A percentile compares a stretch with the other conserved stretches of the same genome.
Evolutionary conservation across 1,284 basidiomycete genomes (phyloP).

Genomic region (Anthracocystis walkeri): DNA sequence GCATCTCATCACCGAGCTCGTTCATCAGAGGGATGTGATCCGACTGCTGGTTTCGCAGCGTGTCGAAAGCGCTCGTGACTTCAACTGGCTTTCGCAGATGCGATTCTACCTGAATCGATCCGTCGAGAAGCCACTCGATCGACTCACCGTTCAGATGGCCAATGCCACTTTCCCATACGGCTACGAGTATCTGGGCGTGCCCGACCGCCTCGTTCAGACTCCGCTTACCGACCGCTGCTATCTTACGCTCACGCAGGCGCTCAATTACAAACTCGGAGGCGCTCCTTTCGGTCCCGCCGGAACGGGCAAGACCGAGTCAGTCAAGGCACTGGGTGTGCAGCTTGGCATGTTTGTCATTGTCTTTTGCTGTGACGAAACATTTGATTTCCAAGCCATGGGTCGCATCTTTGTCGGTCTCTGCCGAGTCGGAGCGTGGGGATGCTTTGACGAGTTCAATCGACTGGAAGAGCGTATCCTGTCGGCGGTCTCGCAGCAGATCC

Average conservation of each 20-base stretch:
- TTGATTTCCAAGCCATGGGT: slow-evolving; percentile 99
- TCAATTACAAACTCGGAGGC: slow-evolving; percentile 93
- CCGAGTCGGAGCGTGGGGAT: slow-evolving; percentile 91
- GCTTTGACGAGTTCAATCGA: slow-evolving; percentile 77
- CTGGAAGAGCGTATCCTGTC: slow-evolving; percentile 97
- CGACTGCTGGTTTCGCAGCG: slow-evolving; percentile 80
- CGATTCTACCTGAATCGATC: slow-evolving; percentile 87
- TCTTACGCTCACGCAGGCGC: slow-evolving; percentile 93
- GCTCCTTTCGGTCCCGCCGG: slow-evolving; percentile 98
- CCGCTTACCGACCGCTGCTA: slow-evolving; percentile 98
- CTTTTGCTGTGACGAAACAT: slow-evolving; percentile 99
- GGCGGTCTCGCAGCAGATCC: slow-evolving; percentile 98
- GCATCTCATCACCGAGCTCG: slow-evolving; percentile 97
- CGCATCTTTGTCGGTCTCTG: slow-evolving; percentile 98
- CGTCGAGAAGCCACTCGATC: slow-evolving; percentile 80
- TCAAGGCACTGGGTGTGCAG: slow-evolving; percentile 97
- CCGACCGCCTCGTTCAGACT: slow-evolving; percentile 96
- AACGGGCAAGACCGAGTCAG: slow-evolving; percentile 99
- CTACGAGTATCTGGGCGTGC: slow-evolving; percentile 97
- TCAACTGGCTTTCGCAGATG: slow-evolving; percentile 98
- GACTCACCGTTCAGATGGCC: slow-evolving; percentile 81
- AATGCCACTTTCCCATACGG: slow-evolving; percentile 96
- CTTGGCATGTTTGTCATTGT: slow-evolving; percentile 97
- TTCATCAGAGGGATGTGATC: slow-evolving; percentile 95
- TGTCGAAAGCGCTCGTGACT: slow-evolving; percentile 78